Base-by-base conservation (phyloP, 805 yeast genomes). In the Saccharomycopsis amapae region DNA sequence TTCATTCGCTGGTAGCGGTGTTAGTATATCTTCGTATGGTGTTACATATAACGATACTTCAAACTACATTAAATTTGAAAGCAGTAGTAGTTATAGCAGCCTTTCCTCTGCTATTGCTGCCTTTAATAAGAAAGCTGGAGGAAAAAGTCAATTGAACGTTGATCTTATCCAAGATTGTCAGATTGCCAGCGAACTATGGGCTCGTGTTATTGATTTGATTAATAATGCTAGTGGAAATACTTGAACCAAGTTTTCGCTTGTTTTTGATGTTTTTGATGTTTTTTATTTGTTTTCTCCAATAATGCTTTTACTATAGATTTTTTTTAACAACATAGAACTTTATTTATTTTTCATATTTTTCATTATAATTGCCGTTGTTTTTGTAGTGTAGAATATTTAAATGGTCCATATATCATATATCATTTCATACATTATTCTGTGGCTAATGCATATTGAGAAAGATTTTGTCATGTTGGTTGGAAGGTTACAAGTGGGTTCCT, bases 51-150 rank as follows among this genome's bases (percentile, higher is more conserved):
- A 37, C 18, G 39, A 28, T 22, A 19, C 23, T 18, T 20, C 7
- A 4, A 15, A n/a, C 9, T 45, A 40, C 26, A 38, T 44, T 26
- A 30, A 44, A 22, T 44, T 38, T 38, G 20, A 28, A 20, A 36
- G 42, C n/a, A 19, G 40, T 4, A 4, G 9, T 12, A 33, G 13
- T 12, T 19, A 31, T n/a, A 15, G 18, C 9, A 35, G 26, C 19
- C 13, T 44, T 4, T n/a, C 20, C 5, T 12, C 13, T 13, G 47
- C 47, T 4, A 26, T 44, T 10, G 25, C 26, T 7, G 24, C 12
- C 4, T 25, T 38, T 20, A 42, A 42, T 30, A 24, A 15, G 20
- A 31, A 30, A 5, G 30, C 26, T 12, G 26, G 28, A 22, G 10
- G 13, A n/a, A n/a, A 12, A 5, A 17, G 15, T n/a, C 9, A 31